Evolutionary conservation across 2,329 filamentous ascomycete genomes (phyloP).

Genomic region (Gliomastix tumulicola): DNA sequence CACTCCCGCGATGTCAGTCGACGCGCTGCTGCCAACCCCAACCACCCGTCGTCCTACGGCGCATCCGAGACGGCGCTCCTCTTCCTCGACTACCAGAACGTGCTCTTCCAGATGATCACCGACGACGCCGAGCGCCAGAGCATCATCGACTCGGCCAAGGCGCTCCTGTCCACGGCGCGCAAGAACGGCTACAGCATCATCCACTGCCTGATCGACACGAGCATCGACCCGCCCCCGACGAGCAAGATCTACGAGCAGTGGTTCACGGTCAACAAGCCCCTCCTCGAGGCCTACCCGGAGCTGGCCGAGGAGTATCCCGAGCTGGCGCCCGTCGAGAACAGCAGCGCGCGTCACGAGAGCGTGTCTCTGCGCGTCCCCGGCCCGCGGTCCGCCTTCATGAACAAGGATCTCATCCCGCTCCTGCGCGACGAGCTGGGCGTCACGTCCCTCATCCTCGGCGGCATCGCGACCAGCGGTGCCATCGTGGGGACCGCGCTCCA

Average conservation of each 20-base stretch:
- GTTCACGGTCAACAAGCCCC: background rate
- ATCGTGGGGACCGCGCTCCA: background rate
- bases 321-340: background rate
- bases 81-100: background rate
- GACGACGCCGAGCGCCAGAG: background rate
- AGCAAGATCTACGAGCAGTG: background rate
- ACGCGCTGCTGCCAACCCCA: background rate
- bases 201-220: background rate
- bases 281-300: background rate
- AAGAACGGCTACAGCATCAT: background rate
- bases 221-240: background rate
- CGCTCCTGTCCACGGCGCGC: background rate
- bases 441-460: background rate
- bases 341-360: background rate
- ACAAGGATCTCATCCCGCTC: background rate
- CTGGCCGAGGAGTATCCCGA: background rate
- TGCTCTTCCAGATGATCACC: background rate
- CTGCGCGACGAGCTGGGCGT: background rate
- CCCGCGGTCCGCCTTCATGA: background rate
- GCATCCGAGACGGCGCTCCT: background rate
- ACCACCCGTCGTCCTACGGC: background rate
- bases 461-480: background rate
- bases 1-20: no score
- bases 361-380: background rate
- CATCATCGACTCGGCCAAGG: background rate